These are phyloP conservation scores for Besnoitia besnoiti DNA, from an alignment of 169 alveolate species.

Conservation along the genomic window DNA sequence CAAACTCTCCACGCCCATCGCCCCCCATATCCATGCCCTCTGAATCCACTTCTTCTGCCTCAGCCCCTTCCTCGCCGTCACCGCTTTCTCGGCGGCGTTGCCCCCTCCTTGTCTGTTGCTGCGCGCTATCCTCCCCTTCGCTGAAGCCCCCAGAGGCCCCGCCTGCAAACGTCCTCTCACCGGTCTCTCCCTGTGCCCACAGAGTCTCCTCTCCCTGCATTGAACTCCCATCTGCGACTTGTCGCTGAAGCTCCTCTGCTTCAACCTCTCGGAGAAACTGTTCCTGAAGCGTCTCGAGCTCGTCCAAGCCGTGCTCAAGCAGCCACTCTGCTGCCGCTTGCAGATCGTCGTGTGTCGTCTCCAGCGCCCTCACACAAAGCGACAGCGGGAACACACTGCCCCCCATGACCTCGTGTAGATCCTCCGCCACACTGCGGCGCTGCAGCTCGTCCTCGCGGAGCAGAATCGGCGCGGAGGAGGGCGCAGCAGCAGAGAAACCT, in stretches of 20 bases:
- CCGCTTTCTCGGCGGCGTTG: no score
- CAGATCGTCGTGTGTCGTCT: constrained; percentile 69
- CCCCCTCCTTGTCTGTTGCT: background rate
- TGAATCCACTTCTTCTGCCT: no score
- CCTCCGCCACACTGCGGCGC: constrained; percentile 72
- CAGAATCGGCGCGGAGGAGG: background rate
- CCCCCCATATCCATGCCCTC: no score
- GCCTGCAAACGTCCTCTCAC: background rate
- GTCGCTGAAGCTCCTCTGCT: constrained; percentile 29
- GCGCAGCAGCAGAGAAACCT: background rate
- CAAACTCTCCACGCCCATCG: no score
- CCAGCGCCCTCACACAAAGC: constrained; percentile 68
- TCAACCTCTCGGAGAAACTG: constrained; percentile 61
- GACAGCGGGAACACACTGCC: constrained; percentile 68
- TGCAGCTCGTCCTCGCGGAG: constrained; percentile 68
- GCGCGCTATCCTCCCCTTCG: background rate
- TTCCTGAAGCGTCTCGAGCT: constrained; percentile 61
- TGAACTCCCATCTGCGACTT: background rate
- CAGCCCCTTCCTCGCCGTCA: no score
- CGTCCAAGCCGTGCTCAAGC: constrained; percentile 65
- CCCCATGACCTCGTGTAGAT: constrained; percentile 72
- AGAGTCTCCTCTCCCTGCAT: background rate
- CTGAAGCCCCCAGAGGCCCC: background rate
- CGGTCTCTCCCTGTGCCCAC: background rate
- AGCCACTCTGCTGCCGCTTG: constrained; percentile 76